Conservation (phyloP, 2,329 filamentous ascomycete genomes). For the Laburnicola sp. region DNA sequence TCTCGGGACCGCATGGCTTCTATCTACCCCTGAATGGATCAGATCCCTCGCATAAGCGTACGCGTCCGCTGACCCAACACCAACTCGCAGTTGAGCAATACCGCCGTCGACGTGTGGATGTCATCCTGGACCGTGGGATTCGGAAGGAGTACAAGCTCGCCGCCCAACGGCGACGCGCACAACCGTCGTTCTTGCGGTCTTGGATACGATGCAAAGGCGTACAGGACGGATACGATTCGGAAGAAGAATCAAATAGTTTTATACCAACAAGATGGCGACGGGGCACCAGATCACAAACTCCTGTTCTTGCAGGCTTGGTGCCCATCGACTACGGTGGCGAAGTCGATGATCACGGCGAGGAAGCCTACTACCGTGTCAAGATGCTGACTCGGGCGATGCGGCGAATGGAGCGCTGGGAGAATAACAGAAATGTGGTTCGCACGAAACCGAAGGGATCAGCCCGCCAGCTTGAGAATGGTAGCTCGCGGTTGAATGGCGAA, state of each 20-base stretch:
- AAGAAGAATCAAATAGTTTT: constrained; percentile 39
- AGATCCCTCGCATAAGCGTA: constrained; percentile 55
- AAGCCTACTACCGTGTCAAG: constrained; percentile 67
- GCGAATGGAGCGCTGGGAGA: constrained; percentile 71
- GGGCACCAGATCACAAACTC: constrained; percentile 36
- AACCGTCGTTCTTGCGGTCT: constrained; percentile 69
- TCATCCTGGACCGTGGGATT: constrained; percentile 76
- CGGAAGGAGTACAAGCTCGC: constrained; percentile 67
- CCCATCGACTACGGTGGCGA: constrained; percentile 60
- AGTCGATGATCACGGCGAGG: constrained; percentile 75
- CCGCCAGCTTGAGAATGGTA: constrained; percentile 15
- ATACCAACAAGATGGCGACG: constrained; percentile 45
- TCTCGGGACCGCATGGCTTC: constrained; percentile 57
- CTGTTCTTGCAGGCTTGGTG: constrained; percentile 58
- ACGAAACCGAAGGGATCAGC: constrained; percentile 31
- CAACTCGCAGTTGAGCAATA: constrained; percentile 81
- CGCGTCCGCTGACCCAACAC: constrained; percentile 76
- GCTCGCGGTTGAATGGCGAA: constrained; percentile 28
- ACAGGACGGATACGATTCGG: constrained; percentile 52
- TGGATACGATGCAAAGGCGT: constrained; percentile 63
- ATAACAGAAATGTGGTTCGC: constrained; percentile 34
- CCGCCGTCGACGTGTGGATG: constrained; percentile 76
- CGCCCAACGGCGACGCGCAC: constrained; percentile 63
- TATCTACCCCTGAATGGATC: constrained; percentile 57
- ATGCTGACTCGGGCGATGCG: constrained; percentile 66